Base-by-base conservation (phyloP, 805 yeast species). In the Maudiozyma barnettii region DNA sequence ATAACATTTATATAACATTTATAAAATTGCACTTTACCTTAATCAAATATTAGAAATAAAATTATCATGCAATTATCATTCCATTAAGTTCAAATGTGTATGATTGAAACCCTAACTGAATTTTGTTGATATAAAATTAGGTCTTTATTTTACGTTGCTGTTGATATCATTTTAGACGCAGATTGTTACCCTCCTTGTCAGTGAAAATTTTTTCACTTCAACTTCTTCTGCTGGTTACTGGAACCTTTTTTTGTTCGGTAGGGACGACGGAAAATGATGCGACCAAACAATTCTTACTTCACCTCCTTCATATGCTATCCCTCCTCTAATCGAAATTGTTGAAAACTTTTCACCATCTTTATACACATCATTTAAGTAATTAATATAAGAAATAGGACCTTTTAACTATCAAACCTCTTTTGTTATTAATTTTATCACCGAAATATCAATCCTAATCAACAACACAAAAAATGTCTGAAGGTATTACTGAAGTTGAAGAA, bases 401-500 rank as follows among this genome's bases (percentile, higher is more conserved):
- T 35, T n/a, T 35, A 8, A 35, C 7, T 35, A 5, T 35, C 7
- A 26, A 26, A 9, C 4, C 10, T 26, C 8, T 6, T 26, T 26
- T 26, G n/a, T n/a, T 6, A 4, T 26, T 26, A 26, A 26, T 26
- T 26, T 6, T 35, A 14, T 36, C 40, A 20, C 20, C 18, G 14
- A 10, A 42, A 42, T 31, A 9, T 19, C 26, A 30, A 21, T 18
- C 45, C 35, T 20, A 21, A 19, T 37, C 40, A 37, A 37, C 14
- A 8, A 19, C 1, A 20, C 14, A 43, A 41, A 47, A 51, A 29
- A 60, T 59, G 64, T 59, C 65, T 45, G 86, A 81, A 74, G 85
- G 84, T 65, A 80, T 81, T 65, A 75, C 80, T 55, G 93, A 85
- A 70, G 78, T 85, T 68, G 95, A 84, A 71, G 72, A 88, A 67